Percentiles rank a stretch among this genome's conserved stretches.
phyloP scores from a whole-genome alignment of 108 stramenopile genomes.

The Cyclotella baltica region DNA sequence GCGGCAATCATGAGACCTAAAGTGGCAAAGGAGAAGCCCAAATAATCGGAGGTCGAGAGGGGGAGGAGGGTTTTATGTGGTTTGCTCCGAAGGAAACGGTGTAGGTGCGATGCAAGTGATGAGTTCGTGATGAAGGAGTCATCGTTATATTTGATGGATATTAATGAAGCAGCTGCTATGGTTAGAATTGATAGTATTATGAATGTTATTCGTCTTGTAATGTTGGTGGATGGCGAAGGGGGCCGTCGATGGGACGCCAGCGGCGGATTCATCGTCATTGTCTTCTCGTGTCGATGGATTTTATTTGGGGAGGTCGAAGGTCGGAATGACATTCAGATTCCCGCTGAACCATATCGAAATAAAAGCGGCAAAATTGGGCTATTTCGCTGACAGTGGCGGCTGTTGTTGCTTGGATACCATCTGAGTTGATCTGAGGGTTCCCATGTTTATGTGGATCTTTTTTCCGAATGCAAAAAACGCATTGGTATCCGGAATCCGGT shows the following conservation, averaged over 20 bases:
- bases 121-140: not conserved
- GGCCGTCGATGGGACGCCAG: not conserved
- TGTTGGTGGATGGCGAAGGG: no score
- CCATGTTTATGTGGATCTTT: no score
- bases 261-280: not conserved
- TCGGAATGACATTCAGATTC: no score
- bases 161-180: not conserved
- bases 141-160: not conserved
- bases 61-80: conserved; percentile 56
- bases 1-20: conserved; percentile 92
- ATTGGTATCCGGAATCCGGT: no score
- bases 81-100: not conserved
- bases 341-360: no score
- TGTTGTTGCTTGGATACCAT: no score
- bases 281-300: no score
- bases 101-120: not conserved
- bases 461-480: no score
- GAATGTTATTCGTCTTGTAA: not conserved
- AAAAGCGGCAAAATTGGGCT: no score
- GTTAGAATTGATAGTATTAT: not conserved
- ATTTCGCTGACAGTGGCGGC: no score
- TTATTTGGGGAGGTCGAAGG: no score
- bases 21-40: conserved; percentile 79
- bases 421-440: no score
- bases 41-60: conserved; percentile 59